phyloP scores from a whole-genome alignment of 441 rosid genomes.

The Macaranga tanarius region DNA sequence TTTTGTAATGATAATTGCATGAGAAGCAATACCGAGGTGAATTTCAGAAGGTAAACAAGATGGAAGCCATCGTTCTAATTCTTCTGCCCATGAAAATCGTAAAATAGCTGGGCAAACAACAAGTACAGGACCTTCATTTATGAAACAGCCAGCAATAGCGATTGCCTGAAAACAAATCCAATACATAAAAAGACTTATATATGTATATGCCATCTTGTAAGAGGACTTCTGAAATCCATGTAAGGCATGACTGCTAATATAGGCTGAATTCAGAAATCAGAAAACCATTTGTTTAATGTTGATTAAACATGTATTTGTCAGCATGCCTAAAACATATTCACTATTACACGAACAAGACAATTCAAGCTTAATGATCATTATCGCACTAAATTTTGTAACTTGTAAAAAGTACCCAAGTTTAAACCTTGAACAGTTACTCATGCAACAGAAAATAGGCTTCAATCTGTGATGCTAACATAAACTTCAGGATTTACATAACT shows the following conservation, averaged over 20 bases:
- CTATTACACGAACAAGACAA: slow-evolving; percentile 2
- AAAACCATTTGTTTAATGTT: background rate
- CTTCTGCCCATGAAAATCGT: slow-evolving; percentile 94
- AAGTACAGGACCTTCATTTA: slow-evolving; percentile 73
- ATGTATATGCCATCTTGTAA: slow-evolving; percentile 19
- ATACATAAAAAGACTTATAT: slow-evolving; percentile 1
- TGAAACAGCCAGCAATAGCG: slow-evolving; percentile 87
- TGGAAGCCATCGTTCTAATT: slow-evolving; percentile 93
- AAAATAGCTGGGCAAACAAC: slow-evolving; percentile 93
- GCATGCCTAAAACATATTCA: background rate
- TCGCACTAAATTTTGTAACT: background rate
- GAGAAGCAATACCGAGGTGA: slow-evolving; percentile 67
- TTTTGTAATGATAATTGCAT: background rate
- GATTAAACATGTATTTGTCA: background rate
- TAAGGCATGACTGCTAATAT: background rate
- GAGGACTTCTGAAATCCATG: slow-evolving; percentile 9
- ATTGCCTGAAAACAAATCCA: slow-evolving; percentile 61
- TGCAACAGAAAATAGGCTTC: background rate
- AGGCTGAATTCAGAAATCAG: background rate
- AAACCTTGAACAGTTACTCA: background rate
- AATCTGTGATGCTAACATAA: background rate
- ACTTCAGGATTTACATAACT: background rate
- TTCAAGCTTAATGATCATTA: background rate
- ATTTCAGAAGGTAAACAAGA: slow-evolving; percentile 83
- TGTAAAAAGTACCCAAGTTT: background rate